Percentiles rank a stretch among this genome's conserved stretches.
Conservation (phyloP, 352 stramenopile genomes). For the Thalassiosira exigua region DNA sequence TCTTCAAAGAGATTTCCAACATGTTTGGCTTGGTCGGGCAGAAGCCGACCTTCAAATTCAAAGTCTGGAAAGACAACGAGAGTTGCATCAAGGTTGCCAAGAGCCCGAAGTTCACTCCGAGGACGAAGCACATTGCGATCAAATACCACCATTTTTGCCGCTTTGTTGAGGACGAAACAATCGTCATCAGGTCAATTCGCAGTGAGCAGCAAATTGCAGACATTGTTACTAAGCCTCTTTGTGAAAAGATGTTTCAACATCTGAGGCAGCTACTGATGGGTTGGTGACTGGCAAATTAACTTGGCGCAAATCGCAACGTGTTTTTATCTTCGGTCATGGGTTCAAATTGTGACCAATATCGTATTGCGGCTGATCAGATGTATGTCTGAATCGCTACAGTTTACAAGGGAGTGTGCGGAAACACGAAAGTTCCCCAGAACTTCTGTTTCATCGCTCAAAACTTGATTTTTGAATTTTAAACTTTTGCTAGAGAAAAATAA, state of each 20-base stretch:
- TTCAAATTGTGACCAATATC: too few species aligned
- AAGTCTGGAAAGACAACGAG: slow-evolving; percentile 27
- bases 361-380: too few species aligned
- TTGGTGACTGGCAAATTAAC: too few species aligned
- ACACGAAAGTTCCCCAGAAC: slow-evolving; percentile 1
- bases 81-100: slow-evolving; percentile 1
- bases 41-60: slow-evolving; percentile 7
- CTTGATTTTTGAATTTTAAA: slow-evolving; percentile 7
- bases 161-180: slow-evolving; percentile 17
- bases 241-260: too few species aligned
- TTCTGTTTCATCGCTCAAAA: slow-evolving; percentile 5
- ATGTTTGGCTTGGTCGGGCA: not conserved
- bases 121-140: slow-evolving; percentile 53
- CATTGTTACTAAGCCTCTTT: too few species aligned
- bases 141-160: slow-evolving; percentile 59
- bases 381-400: too few species aligned
- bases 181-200: too few species aligned
- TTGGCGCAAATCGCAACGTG: too few species aligned
- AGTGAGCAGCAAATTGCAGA: too few species aligned
- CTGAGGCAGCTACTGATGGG: too few species aligned
- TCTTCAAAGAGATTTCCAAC: slow-evolving; percentile 29
- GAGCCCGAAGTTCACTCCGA: slow-evolving; percentile 32
- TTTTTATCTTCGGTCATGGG: too few species aligned
- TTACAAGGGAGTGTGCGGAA: not conserved
- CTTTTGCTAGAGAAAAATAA: slow-evolving; percentile 2